Percentiles rank a stretch among this genome's conserved stretches.
Conservation (phyloP, 129 eudicot genomes). For the Cynara cardunculus region DNA sequence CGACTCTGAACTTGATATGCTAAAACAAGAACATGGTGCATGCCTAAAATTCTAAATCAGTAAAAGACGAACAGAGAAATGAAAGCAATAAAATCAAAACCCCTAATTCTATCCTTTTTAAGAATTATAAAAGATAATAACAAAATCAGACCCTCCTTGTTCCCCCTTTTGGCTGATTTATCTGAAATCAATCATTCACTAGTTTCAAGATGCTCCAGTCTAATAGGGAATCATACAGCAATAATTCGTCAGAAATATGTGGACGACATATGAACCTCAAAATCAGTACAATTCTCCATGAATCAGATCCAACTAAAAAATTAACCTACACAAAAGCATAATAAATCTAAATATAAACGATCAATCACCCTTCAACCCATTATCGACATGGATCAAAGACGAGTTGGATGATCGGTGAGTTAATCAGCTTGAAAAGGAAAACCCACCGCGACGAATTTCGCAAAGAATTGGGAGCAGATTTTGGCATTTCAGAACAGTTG, state of each 20-base stretch:
- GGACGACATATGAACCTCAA: neutral
- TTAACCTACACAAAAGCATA: constrained; percentile 4
- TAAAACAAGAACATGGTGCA: neutral
- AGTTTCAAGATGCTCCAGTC: neutral
- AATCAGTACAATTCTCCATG: constrained; percentile 13
- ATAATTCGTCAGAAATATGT: neutral
- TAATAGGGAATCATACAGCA: neutral
- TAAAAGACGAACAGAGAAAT: neutral
- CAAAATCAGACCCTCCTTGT: constrained; percentile 10
- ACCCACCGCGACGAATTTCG: constrained; percentile 27
- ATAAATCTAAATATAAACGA: neutral
- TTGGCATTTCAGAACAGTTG: constrained; percentile 17
- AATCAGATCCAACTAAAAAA: constrained; percentile 30
- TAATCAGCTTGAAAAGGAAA: neutral
- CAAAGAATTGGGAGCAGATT: constrained; percentile 16
- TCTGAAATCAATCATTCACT: neutral
- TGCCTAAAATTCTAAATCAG: neutral
- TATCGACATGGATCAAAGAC: neutral
- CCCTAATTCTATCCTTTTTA: constrained; percentile 2
- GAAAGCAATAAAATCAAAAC: neutral
- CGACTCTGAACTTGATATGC: neutral
- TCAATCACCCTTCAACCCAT: neutral
- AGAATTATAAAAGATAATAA: neutral
- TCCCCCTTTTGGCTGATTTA: neutral
- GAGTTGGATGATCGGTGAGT: neutral